Conservation (phyloP, 176 grass and related monocot genomes). For the Panicum miliaceum region DNA sequence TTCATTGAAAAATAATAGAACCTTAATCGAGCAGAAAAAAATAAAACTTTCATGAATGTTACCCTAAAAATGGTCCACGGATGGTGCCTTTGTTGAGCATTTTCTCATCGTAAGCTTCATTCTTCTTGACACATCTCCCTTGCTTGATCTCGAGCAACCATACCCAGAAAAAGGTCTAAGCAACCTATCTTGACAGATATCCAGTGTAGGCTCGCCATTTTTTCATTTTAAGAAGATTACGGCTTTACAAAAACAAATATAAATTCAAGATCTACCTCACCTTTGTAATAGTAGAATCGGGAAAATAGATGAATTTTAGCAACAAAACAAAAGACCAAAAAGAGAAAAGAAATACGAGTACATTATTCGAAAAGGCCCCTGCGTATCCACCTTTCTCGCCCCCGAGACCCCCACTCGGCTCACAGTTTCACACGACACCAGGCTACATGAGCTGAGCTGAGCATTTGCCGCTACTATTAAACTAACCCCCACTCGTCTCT, state of each 20-base stretch:
- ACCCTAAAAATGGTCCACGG: too few relatives aligned
- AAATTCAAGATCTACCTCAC: not conserved
- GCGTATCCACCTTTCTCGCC: not conserved
- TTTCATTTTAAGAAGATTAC: not conserved
- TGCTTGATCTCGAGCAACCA: too few relatives aligned
- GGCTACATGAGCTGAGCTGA: not conserved
- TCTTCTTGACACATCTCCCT: not conserved
- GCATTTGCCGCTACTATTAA: conserved; percentile 41
- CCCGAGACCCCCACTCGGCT: not conserved
- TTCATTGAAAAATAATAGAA: not conserved
- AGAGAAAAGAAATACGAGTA: not conserved
- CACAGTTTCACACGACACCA: not conserved
- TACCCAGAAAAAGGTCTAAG: too few relatives aligned
- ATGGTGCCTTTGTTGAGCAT: too few relatives aligned
- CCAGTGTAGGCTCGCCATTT: not conserved
- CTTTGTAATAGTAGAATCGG: not conserved
- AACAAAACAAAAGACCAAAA: not conserved
- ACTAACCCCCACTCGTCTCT: conserved; percentile 41
- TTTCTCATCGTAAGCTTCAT: not conserved
- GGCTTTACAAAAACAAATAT: not conserved
- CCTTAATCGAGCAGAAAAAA: not conserved
- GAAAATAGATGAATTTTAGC: not conserved
- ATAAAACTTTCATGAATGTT: not conserved
- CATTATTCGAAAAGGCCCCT: conserved; percentile 23
- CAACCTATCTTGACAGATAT: too few relatives aligned